Evolutionary conservation across 208 protist species (phyloP).

Genomic region (Trypanosoma cruzi): DNA sequence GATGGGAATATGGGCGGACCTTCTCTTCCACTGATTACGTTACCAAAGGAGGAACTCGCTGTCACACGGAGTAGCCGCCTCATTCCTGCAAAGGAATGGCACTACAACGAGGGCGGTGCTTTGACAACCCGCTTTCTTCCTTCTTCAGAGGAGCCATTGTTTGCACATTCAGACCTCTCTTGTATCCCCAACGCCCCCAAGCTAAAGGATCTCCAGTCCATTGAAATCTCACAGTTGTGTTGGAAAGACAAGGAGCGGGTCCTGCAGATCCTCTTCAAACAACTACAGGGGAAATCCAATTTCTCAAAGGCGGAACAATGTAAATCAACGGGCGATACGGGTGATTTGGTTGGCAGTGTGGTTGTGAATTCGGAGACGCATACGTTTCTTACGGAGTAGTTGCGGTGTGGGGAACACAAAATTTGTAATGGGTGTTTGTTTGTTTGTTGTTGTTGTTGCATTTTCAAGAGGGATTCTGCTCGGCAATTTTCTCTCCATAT

Average conservation of each 20-base stretch:
- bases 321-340: slow-evolving; percentile 8
- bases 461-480: no score
- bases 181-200: slow-evolving; percentile 47
- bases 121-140: background rate
- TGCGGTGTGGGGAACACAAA: background rate
- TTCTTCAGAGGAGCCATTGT: slow-evolving; percentile 1
- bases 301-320: slow-evolving; percentile 15
- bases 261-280: slow-evolving; percentile 78
- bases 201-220: slow-evolving; percentile 50
- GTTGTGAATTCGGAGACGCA: slow-evolving; percentile 17
- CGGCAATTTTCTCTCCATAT: no score
- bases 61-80: background rate
- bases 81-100: slow-evolving; percentile 17
- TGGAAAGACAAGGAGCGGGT: slow-evolving; percentile 93
- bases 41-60: background rate
- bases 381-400: slow-evolving; percentile 30
- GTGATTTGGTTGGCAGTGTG: slow-evolving; percentile 1
- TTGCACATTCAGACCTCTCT: slow-evolving; percentile 8
- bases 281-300: slow-evolving; percentile 35
- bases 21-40: slow-evolving; percentile 21
- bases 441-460: background rate
- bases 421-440: no score
- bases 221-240: slow-evolving; percentile 77
- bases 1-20: no score
- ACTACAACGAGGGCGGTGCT: background rate